Base-by-base conservation (phyloP, 208 protist species). In the Leishmania guyanensis region DNA sequence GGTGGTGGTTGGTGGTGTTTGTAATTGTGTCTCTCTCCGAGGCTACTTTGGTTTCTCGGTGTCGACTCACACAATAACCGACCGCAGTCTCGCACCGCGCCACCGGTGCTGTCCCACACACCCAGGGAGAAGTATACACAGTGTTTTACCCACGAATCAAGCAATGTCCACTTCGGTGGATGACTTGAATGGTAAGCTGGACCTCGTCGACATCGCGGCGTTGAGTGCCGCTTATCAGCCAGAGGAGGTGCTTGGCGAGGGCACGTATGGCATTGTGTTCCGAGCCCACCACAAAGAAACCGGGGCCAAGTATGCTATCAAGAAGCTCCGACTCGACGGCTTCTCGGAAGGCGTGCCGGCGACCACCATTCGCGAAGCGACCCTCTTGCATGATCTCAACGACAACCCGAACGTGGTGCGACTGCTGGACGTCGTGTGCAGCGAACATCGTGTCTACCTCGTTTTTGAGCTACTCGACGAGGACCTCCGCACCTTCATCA, bases 381-480 rank as follows among this genome's bases (percentile, higher is more conserved):
- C 96, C 50, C 85, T 98, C 5, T 88, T 99, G 58, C 92, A 97
- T 54, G 95, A 98, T 58, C 89, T 99, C 5, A 88, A 82, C 83
- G 89, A 96, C 81, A 95, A 98, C 80, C 91, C 94, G 0, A 98
- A 98, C 81, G 89, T 99, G 1, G 95, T 99, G 50, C 90, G 89
- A 29, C 90, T 99, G 33, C 86, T 98, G 17, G 98, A 99, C 65
- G 97, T 99, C 5, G 89, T 99, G n/a, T 98, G 98, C 83, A 94
- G 91, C n/a, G 87, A 98, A 36, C 96, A 96, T 73, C 98, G 98
- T 62, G 92, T 99, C 3, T 99, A 98, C 62, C 87, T 99, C 20
- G 98, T 99, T 53, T 99, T 99, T 84, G 99, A 99, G 89, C 96
- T 98, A 74, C 87, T 99, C 9, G 91, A 99, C 51, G 93, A 98